phyloP scores from a whole-genome alignment of 129 eudicot genomes.

The Sambucus nigra region DNA sequence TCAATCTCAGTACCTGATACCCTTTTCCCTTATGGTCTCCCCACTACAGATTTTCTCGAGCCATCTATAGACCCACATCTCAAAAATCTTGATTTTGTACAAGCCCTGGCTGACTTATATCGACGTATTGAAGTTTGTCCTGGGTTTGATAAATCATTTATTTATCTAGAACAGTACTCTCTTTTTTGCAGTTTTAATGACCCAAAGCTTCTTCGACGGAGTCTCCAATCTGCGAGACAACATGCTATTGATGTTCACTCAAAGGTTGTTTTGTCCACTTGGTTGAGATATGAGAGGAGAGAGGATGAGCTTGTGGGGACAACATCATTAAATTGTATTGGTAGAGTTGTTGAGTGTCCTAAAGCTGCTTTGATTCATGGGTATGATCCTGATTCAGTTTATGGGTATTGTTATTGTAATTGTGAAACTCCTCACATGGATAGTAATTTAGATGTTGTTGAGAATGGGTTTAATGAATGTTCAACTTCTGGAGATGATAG shows the following conservation, averaged over 20 bases:
- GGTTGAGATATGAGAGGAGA: conserved; percentile 62
- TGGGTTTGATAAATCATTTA: conserved; percentile 13
- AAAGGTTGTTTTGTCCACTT: conserved; percentile 50
- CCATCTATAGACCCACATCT: conserved; percentile 35
- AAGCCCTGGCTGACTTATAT: conserved; percentile 30
- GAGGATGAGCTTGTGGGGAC: conserved; percentile 65
- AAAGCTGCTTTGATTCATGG: conserved; percentile 38
- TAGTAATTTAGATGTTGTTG: background rate
- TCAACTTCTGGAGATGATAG: conserved; percentile 12
- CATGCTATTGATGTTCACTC: conserved; percentile 46
- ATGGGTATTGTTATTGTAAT: conserved; percentile 40
- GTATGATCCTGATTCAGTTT: conserved; percentile 31
- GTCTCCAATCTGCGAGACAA: conserved; percentile 53
- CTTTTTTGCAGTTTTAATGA: conserved; percentile 45
- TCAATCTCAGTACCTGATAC: conserved; percentile 12
- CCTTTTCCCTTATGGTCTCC: conserved; percentile 42
- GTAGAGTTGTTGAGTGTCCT: conserved; percentile 55
- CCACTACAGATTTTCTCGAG: conserved; percentile 27
- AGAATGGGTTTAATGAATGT: conserved; percentile 1
- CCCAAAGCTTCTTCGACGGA: conserved; percentile 43
- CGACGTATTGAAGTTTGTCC: conserved; percentile 15
- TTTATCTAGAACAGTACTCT: conserved; percentile 46
- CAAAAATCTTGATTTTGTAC: conserved; percentile 35
- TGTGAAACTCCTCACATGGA: conserved; percentile 10
- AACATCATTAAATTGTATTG: conserved; percentile 46